These are phyloP conservation scores for Drosera capensis DNA, from an alignment of 148 eudicot genomes.

Conservation along the genomic window DNA sequence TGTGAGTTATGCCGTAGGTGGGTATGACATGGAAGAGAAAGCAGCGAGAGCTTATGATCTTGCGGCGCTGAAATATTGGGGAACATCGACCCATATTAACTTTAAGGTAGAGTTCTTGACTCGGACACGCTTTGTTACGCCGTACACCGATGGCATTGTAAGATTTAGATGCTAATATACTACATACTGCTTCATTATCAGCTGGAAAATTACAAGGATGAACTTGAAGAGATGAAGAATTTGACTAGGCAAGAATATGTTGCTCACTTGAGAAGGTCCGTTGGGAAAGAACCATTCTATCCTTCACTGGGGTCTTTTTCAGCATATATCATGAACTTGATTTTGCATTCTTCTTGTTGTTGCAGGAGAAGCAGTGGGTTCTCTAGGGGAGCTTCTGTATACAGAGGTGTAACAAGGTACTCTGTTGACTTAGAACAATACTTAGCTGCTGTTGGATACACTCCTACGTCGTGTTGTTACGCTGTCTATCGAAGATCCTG, in stretches of 20 bases:
- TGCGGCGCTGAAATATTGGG: constrained; percentile 93
- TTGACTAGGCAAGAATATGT: constrained; percentile 88
- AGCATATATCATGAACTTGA: background rate
- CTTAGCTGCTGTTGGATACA: background rate
- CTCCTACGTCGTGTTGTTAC: background rate
- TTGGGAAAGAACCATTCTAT: background rate
- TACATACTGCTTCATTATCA: constrained; percentile 9
- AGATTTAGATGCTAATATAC: background rate
- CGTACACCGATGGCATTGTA: background rate
- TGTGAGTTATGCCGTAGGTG: constrained; percentile 26
- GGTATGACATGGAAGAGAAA: constrained; percentile 93
- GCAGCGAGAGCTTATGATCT: constrained; percentile 93
- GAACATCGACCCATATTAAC: constrained; percentile 72
- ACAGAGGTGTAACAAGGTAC: constrained; percentile 98
- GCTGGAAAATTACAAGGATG: constrained; percentile 62
- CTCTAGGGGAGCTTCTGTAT: constrained; percentile 89
- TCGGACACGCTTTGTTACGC: background rate
- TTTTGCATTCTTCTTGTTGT: background rate
- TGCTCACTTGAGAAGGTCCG: constrained; percentile 79
- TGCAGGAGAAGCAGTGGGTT: constrained; percentile 93
- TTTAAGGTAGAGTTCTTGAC: constrained; percentile 31
- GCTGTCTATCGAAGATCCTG: background rate
- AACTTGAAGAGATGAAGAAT: constrained; percentile 71
- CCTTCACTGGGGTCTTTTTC: background rate
- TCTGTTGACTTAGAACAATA: background rate